A percentile compares a stretch with the other conserved stretches of the same genome.
phyloP scores from a whole-genome alignment of 2,329 filamentous ascomycete genomes.

The Stromatinia cepivora region DNA sequence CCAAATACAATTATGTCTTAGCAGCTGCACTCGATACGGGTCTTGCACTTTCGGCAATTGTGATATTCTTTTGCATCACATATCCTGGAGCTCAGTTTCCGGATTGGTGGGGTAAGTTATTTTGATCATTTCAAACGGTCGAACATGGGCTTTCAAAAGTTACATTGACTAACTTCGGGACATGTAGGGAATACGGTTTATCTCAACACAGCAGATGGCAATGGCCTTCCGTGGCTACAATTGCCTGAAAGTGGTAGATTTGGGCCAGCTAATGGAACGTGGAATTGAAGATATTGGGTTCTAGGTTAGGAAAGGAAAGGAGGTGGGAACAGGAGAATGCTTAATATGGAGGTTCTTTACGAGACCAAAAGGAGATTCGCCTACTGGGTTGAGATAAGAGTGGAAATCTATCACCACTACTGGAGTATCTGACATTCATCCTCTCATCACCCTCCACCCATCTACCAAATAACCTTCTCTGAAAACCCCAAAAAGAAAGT shows the following conservation, averaged over 20 bases:
- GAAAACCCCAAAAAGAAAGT: too few relatives aligned
- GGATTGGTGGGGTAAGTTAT: slow-evolving; percentile 69
- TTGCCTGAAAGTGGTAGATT: slow-evolving; percentile 18
- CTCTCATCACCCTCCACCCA: not conserved
- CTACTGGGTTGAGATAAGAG: too few relatives aligned
- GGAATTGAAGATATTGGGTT: not conserved
- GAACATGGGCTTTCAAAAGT: slow-evolving; percentile 45
- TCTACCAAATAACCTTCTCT: not conserved
- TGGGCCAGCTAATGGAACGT: slow-evolving; percentile 15
- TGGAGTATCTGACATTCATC: not conserved
- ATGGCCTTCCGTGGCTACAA: slow-evolving; percentile 24
- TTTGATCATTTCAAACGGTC: not conserved
- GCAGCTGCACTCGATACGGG: slow-evolving; percentile 71
- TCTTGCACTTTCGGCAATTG: slow-evolving; percentile 63
- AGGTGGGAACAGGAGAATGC: not conserved
- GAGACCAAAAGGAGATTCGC: not conserved
- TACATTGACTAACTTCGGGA: slow-evolving; percentile 57
- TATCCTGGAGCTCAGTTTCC: slow-evolving; percentile 58
- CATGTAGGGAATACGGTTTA: slow-evolving; percentile 49
- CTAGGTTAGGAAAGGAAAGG: not conserved
- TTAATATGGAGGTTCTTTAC: too few relatives aligned
- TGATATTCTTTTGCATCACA: slow-evolving; percentile 70
- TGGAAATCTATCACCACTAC: too few relatives aligned
- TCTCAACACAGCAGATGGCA: slow-evolving; percentile 33
- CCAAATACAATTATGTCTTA: slow-evolving; percentile 75